phyloP scores from a whole-genome alignment of 305 asterid genomes.

The Fraxinus sp. region DNA sequence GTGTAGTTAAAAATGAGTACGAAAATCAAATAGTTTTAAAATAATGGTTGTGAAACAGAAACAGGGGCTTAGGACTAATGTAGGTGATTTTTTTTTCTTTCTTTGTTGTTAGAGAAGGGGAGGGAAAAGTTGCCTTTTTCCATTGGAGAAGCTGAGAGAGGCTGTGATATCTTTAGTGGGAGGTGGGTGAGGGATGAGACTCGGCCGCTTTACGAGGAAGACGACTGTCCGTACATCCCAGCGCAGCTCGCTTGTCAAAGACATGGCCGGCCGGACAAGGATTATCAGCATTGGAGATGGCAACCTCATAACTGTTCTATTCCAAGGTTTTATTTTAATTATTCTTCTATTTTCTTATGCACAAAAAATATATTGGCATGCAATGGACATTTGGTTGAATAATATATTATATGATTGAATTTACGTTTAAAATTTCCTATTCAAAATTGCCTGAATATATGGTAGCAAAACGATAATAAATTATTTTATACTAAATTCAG shows the following conservation, averaged over 20 bases:
- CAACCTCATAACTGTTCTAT: slow-evolving; percentile 63
- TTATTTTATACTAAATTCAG: not conserved
- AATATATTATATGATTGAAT: not conserved
- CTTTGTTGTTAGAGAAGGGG: slow-evolving; percentile 33
- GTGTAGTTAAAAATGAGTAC: no score
- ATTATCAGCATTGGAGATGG: slow-evolving; percentile 75
- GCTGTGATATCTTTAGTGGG: slow-evolving; percentile 59
- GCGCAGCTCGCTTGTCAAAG: slow-evolving; percentile 51
- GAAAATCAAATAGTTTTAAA: no score
- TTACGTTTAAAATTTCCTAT: not conserved
- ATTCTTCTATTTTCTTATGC: not conserved
- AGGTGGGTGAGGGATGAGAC: slow-evolving; percentile 45
- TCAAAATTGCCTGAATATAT: not conserved
- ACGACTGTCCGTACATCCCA: slow-evolving; percentile 64
- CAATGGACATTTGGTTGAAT: not conserved
- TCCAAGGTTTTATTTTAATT: slow-evolving; percentile 42
- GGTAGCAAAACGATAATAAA: not conserved
- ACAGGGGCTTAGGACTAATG: not conserved
- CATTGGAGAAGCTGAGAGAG: slow-evolving; percentile 28
- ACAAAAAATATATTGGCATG: not conserved
- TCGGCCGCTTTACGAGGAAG: slow-evolving; percentile 62
- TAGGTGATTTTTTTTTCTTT: not conserved
- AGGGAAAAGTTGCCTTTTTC: slow-evolving; percentile 35
- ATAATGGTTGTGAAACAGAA: no score
- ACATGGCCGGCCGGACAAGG: slow-evolving; percentile 66